Base-by-base conservation (phyloP, 2,329 filamentous ascomycete species). In the Ampelomyces quisqualis region DNA sequence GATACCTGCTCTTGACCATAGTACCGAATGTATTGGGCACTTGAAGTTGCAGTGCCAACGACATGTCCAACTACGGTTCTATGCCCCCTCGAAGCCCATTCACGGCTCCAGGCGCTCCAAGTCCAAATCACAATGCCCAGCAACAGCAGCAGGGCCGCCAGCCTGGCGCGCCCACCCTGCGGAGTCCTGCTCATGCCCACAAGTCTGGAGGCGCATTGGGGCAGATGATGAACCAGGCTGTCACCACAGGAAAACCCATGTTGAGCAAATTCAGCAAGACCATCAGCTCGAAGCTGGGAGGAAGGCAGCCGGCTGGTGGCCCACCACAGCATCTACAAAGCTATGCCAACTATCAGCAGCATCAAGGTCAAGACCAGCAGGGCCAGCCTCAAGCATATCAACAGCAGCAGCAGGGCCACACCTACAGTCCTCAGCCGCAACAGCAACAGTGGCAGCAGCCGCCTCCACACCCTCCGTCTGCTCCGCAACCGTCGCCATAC, bases 231-330 rank as follows among this genome's bases (percentile, higher is more conserved):
- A 62, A 68, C 21, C 64, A 67, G 40, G 64, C 63, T 2, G 61
- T 67, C 7, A 63, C 60, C 2, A 64, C 57, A 0, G 52, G 60
- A n/a, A 68, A 66, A 46, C 64, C 64, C 1, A 62, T 67, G 56
- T 21, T 66, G 35, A 58, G 66, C 40, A 68, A 67, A 44, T 34
- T 68, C 26, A 55, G 59, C 30, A 68, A 68, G 55, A 61, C 58
- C 7, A 63, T 68, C 18, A 65, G 58, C 53, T 64, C 62, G 7
- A 64, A 60, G 43, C 38, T 66, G 17, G 53, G 58, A 7, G 56
- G 47, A 38, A 65, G 65, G 46, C 55, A 51, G 9, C 18, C 53
- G 4, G 34, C 45, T 7, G 47, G 47, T 14, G 40, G 42, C 2
- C 56, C 60, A 3, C 58, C 62, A 5, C 59, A 60, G 36, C 56